Percentiles rank a stretch among this genome's conserved stretches.
Conservation (phyloP, 2,329 filamentous ascomycete genomes). For the Ascochyta fabae region DNA sequence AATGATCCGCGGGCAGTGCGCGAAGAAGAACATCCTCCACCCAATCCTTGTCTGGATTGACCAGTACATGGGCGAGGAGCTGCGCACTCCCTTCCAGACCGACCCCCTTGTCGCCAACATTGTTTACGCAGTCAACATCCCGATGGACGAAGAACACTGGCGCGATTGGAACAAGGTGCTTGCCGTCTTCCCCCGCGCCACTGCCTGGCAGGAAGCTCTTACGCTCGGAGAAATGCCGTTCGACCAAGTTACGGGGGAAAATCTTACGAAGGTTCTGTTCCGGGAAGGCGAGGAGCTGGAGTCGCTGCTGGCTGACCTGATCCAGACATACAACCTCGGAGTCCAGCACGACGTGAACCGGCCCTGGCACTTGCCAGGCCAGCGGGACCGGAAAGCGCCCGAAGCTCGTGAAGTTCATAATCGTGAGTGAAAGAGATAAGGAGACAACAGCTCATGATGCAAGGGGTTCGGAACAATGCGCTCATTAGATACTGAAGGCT, state of each 20-base stretch:
- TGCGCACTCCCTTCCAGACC: slow-evolving; percentile 4
- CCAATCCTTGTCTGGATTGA: slow-evolving; percentile 17
- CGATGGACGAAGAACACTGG: slow-evolving; percentile 22
- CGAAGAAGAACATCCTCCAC: background rate
- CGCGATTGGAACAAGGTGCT: slow-evolving; percentile 19
- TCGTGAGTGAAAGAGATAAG: background rate
- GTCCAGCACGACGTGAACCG: background rate
- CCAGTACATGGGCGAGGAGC: slow-evolving; percentile 12
- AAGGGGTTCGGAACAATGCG: too few species aligned
- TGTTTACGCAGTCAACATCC: slow-evolving; percentile 20
- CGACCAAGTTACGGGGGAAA: slow-evolving; percentile 9
- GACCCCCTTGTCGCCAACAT: slow-evolving; percentile 19
- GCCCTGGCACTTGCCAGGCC: background rate
- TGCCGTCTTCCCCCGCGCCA: slow-evolving; percentile 11
- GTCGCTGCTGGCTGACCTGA: background rate
- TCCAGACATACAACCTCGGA: background rate
- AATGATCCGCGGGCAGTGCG: slow-evolving; percentile 10
- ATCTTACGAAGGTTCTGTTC: background rate
- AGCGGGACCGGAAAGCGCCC: background rate
- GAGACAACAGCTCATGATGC: too few species aligned
- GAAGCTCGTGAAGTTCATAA: background rate
- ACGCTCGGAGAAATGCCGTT: slow-evolving; percentile 5
- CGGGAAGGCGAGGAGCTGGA: background rate
- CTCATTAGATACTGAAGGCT: too few species aligned
- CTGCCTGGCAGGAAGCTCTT: slow-evolving; percentile 17